Evolutionary conservation across 108 stramenopile species (phyloP).

Genomic region (Nitzschia putrida): DNA sequence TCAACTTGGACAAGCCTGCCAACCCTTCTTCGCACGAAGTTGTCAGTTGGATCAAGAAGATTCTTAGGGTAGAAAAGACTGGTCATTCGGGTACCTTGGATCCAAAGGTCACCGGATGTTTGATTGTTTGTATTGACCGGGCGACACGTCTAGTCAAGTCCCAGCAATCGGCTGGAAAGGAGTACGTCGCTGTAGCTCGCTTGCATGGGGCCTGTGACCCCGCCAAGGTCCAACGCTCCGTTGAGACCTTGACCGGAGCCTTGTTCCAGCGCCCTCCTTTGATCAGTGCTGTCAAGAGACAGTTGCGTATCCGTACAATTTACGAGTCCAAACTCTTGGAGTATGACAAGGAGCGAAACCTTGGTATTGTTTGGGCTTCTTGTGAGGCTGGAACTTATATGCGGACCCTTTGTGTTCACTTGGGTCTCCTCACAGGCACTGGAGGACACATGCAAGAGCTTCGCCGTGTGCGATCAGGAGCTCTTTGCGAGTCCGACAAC

Average conservation of each 20-base stretch:
- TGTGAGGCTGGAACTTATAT: slow-evolving; percentile 99
- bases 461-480: slow-evolving; percentile 94
- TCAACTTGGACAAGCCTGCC: slow-evolving; percentile 99
- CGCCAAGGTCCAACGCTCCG: slow-evolving; percentile 86
- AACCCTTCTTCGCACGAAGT: slow-evolving; percentile 99
- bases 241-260: slow-evolving; percentile 95
- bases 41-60: slow-evolving; percentile 99
- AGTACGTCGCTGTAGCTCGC: slow-evolving; percentile 98
- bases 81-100: slow-evolving; percentile 99
- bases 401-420: slow-evolving; percentile 98
- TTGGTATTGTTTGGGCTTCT: slow-evolving; percentile 94
- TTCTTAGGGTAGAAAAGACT: slow-evolving; percentile 99
- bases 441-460: slow-evolving; percentile 99
- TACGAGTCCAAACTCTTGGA: slow-evolving; percentile 96
- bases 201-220: slow-evolving; percentile 92
- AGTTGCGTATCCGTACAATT: slow-evolving; percentile 97
- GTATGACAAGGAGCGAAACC: slow-evolving; percentile 93
- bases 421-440: slow-evolving; percentile 92
- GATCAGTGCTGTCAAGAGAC: slow-evolving; percentile 99
- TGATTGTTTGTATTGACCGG: slow-evolving; percentile 99
- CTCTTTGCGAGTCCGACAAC: slow-evolving; percentile 87
- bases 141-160: slow-evolving; percentile 99
- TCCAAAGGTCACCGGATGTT: slow-evolving; percentile 99
- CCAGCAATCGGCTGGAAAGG: slow-evolving; percentile 98
- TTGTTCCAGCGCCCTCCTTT: slow-evolving; percentile 99